Evolutionary conservation across 345 rosid species (phyloP), one percentile per base, ranked within the genome.

Genomic region (Atalantia buxifolia): DNA sequence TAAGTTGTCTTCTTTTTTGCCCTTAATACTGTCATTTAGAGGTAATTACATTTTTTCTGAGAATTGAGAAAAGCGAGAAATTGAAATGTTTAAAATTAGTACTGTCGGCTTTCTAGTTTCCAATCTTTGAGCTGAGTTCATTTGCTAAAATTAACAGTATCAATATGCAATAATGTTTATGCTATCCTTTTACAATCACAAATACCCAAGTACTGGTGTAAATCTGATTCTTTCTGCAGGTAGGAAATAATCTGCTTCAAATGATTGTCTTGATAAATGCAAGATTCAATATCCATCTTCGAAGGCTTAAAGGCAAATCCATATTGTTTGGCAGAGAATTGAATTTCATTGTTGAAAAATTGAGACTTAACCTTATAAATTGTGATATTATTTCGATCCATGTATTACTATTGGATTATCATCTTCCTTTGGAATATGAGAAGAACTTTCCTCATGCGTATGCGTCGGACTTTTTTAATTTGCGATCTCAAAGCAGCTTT

Each of bases 321-420:
- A 3, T 45, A 13, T 13, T 45, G 50, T 45, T 66, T 40, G 9
- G 79, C 42, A 25, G 22, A 36, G 22, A 76, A 16, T 35, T 57
- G 73, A 76, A 56, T 67, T 66, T 27, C 56, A 55, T 55, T 67
- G 66, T 55, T 67, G 66, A 35, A 76, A 28, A 35, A 33, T 48
- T 75, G 72, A n/a, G 36, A 10, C 61, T 35, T 55, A 65, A 67
- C 65, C 73, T 56, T 65, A 22, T 2, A 74, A 28, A 50, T 28
- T 50, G 56, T 9, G 21, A 66, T 25, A 76, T 36, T 45, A 12
- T 18, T 53, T 19, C 57, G 4, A 55, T 66, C 4, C 14, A 9
- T 63, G 62, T 45, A 22, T 31, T 64, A 61, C 42, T 30, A 10
- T 28, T 30, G 22, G 30, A 33, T 53, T 33, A 24, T 64, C 33